Evolutionary conservation across 139 green algal genomes (phyloP), one percentile per base, ranked within the genome.

Genomic region (Chlamydomonas asymmetrica): DNA sequence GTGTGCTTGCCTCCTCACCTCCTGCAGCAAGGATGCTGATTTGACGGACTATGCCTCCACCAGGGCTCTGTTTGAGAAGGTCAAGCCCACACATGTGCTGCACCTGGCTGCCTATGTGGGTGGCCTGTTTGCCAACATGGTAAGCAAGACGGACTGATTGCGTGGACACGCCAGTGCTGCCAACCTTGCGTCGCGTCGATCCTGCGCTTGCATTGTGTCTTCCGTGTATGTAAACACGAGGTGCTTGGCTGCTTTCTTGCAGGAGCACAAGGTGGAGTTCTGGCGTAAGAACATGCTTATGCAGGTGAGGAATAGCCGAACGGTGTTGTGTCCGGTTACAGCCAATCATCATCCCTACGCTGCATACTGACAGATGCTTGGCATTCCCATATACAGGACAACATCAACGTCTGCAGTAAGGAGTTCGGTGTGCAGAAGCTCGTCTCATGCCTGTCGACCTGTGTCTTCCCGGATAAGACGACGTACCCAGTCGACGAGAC

Each of bases 81-180:
- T 80, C 9, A 80, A 83, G 60, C 85, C 85, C 22, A 90, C 85
- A 20, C 73, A 85, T 32, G 79, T 90, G 40, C 71, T 90, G 37
- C 85, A 90, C 61, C 71, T 90, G 43, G 85, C 85, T 9, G 85
- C 85, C 0, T 41, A 78, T 37, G 85, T 90, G 25, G 85, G 85
- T 2, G 85, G 85, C 6, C 48, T 90, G 23, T 90, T 90, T 78
- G 76, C 73, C 35, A 90, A 90, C 70, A 90, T 90, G 85, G 70
- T 81, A 48, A 60, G 78, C 60, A 75, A 63, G 52, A 41, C n/a
- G 23, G 38, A n/a, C 45, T 13, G 35, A n/a, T n/a, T n/a, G n/a
- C n/a, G n/a, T n/a, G n/a, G n/a, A n/a, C n/a, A n/a, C n/a, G n/a
- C n/a, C n/a, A n/a, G n/a, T n/a, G n/a, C n/a, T n/a, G n/a, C n/a